These are phyloP conservation scores for Monosporascus sp. DNA, from an alignment of 2,329 filamentous ascomycete genomes.

Conservation along the genomic window DNA sequence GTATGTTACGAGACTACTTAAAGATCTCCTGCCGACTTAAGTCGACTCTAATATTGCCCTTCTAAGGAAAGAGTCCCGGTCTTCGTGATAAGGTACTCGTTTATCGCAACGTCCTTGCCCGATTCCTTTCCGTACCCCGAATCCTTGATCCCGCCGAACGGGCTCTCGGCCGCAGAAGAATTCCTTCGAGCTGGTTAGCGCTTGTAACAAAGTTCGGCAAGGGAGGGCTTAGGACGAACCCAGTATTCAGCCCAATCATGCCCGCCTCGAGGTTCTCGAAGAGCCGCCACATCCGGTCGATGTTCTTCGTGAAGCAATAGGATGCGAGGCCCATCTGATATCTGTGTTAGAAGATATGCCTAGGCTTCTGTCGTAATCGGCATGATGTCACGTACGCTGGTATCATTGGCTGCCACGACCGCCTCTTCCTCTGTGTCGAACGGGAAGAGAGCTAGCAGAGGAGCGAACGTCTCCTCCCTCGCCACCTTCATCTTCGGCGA, in stretches of 20 bases:
- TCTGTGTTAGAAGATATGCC: neutral
- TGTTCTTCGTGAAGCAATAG: conserved; percentile 55
- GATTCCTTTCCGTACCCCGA: conserved; percentile 42
- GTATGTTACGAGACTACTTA: too few species aligned
- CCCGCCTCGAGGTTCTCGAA: conserved; percentile 55
- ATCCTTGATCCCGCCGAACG: conserved; percentile 44
- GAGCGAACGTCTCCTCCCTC: conserved; percentile 53
- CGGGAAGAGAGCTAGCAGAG: conserved; percentile 47
- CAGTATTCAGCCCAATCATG: conserved; percentile 38
- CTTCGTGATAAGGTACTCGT: conserved; percentile 42
- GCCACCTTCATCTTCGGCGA: conserved; percentile 42
- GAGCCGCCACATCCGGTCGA: conserved; percentile 51
- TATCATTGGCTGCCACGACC: conserved; percentile 48
- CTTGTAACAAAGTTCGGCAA: neutral
- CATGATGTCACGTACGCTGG: conserved; percentile 26
- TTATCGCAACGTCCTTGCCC: conserved; percentile 41
- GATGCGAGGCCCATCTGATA: conserved; percentile 49
- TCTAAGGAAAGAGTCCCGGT: conserved; percentile 38
- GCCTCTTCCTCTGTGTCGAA: conserved; percentile 55
- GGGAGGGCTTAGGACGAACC: conserved; percentile 12
- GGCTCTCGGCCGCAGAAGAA: conserved; percentile 35
- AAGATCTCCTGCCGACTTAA: too few species aligned
- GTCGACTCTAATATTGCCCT: conserved; percentile 24
- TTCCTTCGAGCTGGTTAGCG: conserved; percentile 20
- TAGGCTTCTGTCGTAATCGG: neutral